Base-by-base conservation (phyloP, 2,329 filamentous ascomycete species). In the Chaetomium sp. region DNA sequence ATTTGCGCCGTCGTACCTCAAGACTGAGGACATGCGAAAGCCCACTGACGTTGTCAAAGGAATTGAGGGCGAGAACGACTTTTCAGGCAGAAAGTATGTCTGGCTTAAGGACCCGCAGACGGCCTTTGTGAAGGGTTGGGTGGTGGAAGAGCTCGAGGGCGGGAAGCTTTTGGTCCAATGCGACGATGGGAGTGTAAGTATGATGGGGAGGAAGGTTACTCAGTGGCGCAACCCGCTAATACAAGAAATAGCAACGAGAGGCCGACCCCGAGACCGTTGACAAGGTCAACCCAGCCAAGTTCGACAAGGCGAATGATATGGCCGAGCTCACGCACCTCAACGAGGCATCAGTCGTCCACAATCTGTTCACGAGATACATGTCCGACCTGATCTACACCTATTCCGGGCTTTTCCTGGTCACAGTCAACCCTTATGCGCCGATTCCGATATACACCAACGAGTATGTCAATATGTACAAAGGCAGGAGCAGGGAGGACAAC, bases 221-320 rank as follows among this genome's bases (percentile, higher is more conserved):
- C 1, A 11, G 50, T 33, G 38, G 51, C 32, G 2, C 11, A 3
- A n/a, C 11, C 6, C 41, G 19, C 61, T 67, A 44, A 69, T 61
- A 44, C 44, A 58, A 44, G 36, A 8, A 54, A 34, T 63, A 94
- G 85, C 90, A 96, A 83, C 86, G 90, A 63, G 88, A 95, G 68
- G 86, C 94, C 50, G 86, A 92, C 62, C 75, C 82, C 51, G 91
- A 97, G 65, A 87, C 85, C 65, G 91, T 96, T 63, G 95, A 99
- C 78, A 97, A 96, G 74, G 95, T 99, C 76, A 99, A 99, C 73
- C 94, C 94, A 47, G 92, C 92, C 67, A 99, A 99, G 71, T 99
- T 99, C 74, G 94, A 99, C 80, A 99, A 96, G 74, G 92, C 92
- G 61, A 91, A 95, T 74, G 95, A 99, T 72, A 99, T 99, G 94